Evolutionary conservation across 805 yeast species (phyloP).

Genomic region (Pichia thaimueangensis): DNA sequence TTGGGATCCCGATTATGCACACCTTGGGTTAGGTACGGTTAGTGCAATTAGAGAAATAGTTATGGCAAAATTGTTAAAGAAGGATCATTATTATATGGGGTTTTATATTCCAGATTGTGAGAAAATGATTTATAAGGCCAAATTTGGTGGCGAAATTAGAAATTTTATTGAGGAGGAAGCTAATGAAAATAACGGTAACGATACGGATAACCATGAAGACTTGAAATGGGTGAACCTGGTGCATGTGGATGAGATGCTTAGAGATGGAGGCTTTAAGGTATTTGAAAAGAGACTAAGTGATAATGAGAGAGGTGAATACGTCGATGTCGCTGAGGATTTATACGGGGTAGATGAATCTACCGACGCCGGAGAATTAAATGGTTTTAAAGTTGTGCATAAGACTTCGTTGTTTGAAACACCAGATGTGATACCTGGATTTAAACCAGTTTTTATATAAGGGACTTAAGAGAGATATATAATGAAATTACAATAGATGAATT

Average conservation of each 20-base stretch:
- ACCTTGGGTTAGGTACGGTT: slow-evolving; percentile 67
- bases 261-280: slow-evolving; percentile 9
- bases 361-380: neutral
- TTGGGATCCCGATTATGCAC: slow-evolving; percentile 76
- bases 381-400: slow-evolving; percentile 1
- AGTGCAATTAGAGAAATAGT: slow-evolving; percentile 68
- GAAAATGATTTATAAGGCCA: slow-evolving; percentile 77
- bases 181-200: too few species aligned
- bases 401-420: slow-evolving; percentile 5
- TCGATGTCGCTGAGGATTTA: slow-evolving; percentile 30
- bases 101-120: slow-evolving; percentile 71
- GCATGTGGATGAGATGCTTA: slow-evolving; percentile 9
- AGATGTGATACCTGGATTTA: neutral
- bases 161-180: slow-evolving; percentile 35
- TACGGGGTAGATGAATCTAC: slow-evolving; percentile 34
- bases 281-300: slow-evolving; percentile 1
- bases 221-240: slow-evolving; percentile 12
- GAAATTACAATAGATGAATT: too few species aligned
- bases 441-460: neutral
- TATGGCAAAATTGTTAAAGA: slow-evolving; percentile 40
- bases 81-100: slow-evolving; percentile 68
- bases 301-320: neutral
- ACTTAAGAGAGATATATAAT: too few species aligned
- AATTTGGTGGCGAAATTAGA: slow-evolving; percentile 69
- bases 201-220: neutral